A percentile compares a stretch with the other conserved stretches of the same genome.
phyloP scores from a whole-genome alignment of 2,329 filamentous ascomycete species.

The Exophiala spinifera region DNA sequence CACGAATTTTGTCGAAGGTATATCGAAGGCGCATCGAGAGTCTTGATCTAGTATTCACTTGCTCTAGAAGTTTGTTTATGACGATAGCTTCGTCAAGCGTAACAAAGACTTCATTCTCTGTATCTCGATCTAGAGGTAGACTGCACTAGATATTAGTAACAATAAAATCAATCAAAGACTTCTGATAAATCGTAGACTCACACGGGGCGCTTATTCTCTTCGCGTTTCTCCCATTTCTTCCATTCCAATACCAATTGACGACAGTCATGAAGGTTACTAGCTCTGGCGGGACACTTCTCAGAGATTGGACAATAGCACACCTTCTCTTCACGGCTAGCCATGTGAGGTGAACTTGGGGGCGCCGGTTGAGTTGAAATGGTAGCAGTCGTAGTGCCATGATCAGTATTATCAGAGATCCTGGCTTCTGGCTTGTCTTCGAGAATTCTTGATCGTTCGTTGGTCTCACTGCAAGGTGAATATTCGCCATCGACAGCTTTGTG shows the following conservation, averaged over 20 bases:
- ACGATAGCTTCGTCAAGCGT: background rate
- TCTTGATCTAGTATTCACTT: background rate
- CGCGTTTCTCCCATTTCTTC: slow-evolving; percentile 5
- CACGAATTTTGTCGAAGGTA: slow-evolving; percentile 5
- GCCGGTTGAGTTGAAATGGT: background rate
- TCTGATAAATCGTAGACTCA: background rate
- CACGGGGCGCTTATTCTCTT: slow-evolving; percentile 3
- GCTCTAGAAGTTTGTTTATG: slow-evolving; percentile 9
- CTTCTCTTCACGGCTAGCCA: background rate
- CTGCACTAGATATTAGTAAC: background rate
- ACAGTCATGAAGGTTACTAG: slow-evolving; percentile 17
- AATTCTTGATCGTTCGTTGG: too few relatives aligned
- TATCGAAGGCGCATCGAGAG: background rate
- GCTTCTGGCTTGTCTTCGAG: background rate
- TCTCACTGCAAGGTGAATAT: too few relatives aligned
- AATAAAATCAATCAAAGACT: background rate
- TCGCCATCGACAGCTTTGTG: too few relatives aligned
- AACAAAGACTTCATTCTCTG: slow-evolving; percentile 8
- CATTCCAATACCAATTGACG: slow-evolving; percentile 18
- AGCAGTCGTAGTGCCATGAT: background rate
- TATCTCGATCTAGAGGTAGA: slow-evolving; percentile 1
- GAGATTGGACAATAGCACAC: slow-evolving; percentile 21
- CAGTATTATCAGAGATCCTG: background rate
- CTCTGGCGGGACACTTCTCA: slow-evolving; percentile 10
- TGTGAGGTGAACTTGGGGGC: background rate